Evolutionary conservation across 1,284 basidiomycete species (phyloP).

Genomic region (Ustilago bromivora): DNA sequence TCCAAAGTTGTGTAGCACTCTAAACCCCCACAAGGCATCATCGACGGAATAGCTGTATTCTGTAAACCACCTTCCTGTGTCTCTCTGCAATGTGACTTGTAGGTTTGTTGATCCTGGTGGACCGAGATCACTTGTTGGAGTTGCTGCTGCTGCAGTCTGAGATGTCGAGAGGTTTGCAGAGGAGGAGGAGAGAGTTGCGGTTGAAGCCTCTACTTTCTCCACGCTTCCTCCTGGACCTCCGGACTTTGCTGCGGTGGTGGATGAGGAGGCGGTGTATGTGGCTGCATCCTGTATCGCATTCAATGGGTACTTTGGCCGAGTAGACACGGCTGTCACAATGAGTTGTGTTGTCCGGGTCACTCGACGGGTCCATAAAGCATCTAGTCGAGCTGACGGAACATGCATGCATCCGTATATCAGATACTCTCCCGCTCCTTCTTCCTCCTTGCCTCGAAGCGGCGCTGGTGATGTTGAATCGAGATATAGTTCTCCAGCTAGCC

Average conservation of each 20-base stretch:
- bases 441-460: background rate
- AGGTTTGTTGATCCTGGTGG: slow-evolving; percentile 71
- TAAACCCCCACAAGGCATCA: slow-evolving; percentile 89
- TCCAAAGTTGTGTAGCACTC: slow-evolving; percentile 91
- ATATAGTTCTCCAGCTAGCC: slow-evolving; percentile 25
- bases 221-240: slow-evolving; percentile 1
- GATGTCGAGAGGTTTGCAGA: background rate
- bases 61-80: slow-evolving; percentile 89
- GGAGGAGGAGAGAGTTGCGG: slow-evolving; percentile 6
- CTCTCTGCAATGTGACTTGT: slow-evolving; percentile 89
- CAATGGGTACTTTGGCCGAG: slow-evolving; percentile 58
- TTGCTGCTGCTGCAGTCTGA: slow-evolving; percentile 1
- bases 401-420: slow-evolving; percentile 92
- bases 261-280: background rate
- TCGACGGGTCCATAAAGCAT: slow-evolving; percentile 87
- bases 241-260: background rate
- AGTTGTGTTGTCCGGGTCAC: slow-evolving; percentile 73
- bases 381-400: slow-evolving; percentile 85
- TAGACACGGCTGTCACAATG: slow-evolving; percentile 65
- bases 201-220: slow-evolving; percentile 18
- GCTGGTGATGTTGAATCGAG: background rate
- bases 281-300: slow-evolving; percentile 31
- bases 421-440: slow-evolving; percentile 75
- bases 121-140: slow-evolving; percentile 23
- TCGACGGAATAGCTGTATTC: slow-evolving; percentile 96